Base-by-base conservation (phyloP, 2,329 filamentous ascomycete species). In the Exophiala viscosa region DNA sequence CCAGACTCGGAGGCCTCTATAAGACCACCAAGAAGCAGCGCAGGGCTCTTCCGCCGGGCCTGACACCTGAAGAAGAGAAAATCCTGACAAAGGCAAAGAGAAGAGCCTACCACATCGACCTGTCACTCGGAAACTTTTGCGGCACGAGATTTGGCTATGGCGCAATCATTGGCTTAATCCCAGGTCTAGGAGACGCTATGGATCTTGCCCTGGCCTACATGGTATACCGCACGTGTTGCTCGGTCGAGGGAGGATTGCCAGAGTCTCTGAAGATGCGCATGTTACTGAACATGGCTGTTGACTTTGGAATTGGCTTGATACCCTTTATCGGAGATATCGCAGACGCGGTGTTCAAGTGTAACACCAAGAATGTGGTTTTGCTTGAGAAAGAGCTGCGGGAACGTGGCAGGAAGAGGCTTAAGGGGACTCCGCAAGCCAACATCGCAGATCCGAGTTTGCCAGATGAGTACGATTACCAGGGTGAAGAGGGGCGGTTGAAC, bases 121-220 rank as follows among this genome's bases (percentile, higher is more conserved):
- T 90, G 76, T 82, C 81, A 50, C 80, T 96, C 5, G 95, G 92
- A 75, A 90, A 82, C 65, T 82, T 89, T 66, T 82, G 87, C 59
- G 90, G 90, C 39, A 79, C 95, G 54, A 82, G 85, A 52, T 91
- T 97, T 66, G 93, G 93, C 49, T 96, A 90, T 90, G 83, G 88
- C 46, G 87, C 86, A 62, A 81, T 96, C 52, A 88, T 97, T 63
- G 93, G 86, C 11, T 67, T 97, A 6, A 70, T 97, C 49, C 93
- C 93, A 62, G 82, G 86, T 5, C 73, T 87, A 57, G 91, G 91
- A 43, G 91, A 96, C 68, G 78, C 78, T 8, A 69, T 86, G 11
- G 91, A 96, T 66, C 75, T 82, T 7, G 73, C 88, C 45, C 77
- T 96, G 65, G 87, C 88, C 8, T 69, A 90, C 55, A 83, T 88